These are phyloP conservation scores for Deinandra increscens DNA, from an alignment of 129 eudicot genomes.

Conservation along the genomic window DNA sequence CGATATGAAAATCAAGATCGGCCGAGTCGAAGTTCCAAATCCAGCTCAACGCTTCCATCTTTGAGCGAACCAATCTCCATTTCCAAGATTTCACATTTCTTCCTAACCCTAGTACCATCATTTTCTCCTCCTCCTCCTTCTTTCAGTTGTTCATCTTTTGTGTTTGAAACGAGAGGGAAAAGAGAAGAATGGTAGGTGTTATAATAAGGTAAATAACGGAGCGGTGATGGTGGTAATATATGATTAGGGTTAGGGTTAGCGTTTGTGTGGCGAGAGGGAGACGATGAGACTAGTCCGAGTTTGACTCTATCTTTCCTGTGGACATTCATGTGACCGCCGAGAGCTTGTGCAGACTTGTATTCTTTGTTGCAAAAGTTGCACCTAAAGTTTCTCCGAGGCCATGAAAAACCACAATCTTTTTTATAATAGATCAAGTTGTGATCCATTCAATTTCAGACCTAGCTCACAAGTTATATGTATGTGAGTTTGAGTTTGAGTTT, in stretches of 20 bases:
- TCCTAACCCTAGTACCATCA: slow-evolving; percentile 34
- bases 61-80: slow-evolving; percentile 36
- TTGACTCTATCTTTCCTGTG: slow-evolving; percentile 69
- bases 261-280: slow-evolving; percentile 14
- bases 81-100: slow-evolving; percentile 39
- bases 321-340: slow-evolving; percentile 47
- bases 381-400: slow-evolving; percentile 64
- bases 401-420: slow-evolving; percentile 42
- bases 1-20: slow-evolving; percentile 23
- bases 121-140: slow-evolving; percentile 7
- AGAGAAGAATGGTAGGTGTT: not conserved
- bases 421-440: slow-evolving; percentile 31
- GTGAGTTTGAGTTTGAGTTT: slow-evolving; percentile 17
- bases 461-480: slow-evolving; percentile 24
- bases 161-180: slow-evolving; percentile 2
- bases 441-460: slow-evolving; percentile 29
- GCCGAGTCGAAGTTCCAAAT: slow-evolving; percentile 85
- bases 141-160: slow-evolving; percentile 13
- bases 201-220: slow-evolving; percentile 38
- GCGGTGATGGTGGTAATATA: slow-evolving; percentile 26
- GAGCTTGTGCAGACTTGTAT: slow-evolving; percentile 78
- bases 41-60: slow-evolving; percentile 58
- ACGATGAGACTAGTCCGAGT: slow-evolving; percentile 40
- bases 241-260: slow-evolving; percentile 43
- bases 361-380: slow-evolving; percentile 74